Conservation (phyloP, 2,329 filamentous ascomycete species). For the Fusarium sublunatum region DNA sequence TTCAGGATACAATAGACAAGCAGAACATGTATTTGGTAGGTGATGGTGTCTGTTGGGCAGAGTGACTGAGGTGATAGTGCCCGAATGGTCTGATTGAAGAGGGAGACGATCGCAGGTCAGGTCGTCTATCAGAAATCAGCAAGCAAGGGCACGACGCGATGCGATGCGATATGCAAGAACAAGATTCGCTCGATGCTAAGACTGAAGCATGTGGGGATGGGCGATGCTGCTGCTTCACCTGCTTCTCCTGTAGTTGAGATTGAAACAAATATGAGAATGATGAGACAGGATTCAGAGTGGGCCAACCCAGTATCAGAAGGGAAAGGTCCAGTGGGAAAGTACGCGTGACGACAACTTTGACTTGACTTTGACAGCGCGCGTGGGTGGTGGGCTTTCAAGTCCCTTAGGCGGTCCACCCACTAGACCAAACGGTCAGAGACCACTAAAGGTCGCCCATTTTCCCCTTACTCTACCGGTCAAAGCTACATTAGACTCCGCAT, state of each 20-base stretch:
- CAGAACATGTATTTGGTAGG: neutral
- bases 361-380: slow-evolving; percentile 25
- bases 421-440: slow-evolving; percentile 23
- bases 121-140: slow-evolving; percentile 5
- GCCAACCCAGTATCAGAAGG: slow-evolving; percentile 29
- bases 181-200: slow-evolving; percentile 2
- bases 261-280: slow-evolving; percentile 38
- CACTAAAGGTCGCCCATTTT: slow-evolving; percentile 13
- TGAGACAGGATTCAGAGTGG: slow-evolving; percentile 30
- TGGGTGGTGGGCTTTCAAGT: neutral
- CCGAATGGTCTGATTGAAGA: slow-evolving; percentile 29
- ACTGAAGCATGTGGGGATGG: slow-evolving; percentile 28
- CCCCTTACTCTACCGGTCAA: slow-evolving; percentile 4
- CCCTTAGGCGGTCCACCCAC: slow-evolving; percentile 26
- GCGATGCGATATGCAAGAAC: neutral
- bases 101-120: neutral
- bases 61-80: slow-evolving; percentile 10
- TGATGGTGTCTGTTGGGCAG: slow-evolving; percentile 14
- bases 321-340: slow-evolving; percentile 22
- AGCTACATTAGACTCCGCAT: neutral
- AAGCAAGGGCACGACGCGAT: neutral
- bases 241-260: slow-evolving; percentile 26
- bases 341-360: slow-evolving; percentile 30
- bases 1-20: slow-evolving; percentile 6
- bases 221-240: slow-evolving; percentile 17